These are phyloP conservation scores for Pythium phragmiticola DNA, from an alignment of 352 stramenopile species.

Conservation along the genomic window DNA sequence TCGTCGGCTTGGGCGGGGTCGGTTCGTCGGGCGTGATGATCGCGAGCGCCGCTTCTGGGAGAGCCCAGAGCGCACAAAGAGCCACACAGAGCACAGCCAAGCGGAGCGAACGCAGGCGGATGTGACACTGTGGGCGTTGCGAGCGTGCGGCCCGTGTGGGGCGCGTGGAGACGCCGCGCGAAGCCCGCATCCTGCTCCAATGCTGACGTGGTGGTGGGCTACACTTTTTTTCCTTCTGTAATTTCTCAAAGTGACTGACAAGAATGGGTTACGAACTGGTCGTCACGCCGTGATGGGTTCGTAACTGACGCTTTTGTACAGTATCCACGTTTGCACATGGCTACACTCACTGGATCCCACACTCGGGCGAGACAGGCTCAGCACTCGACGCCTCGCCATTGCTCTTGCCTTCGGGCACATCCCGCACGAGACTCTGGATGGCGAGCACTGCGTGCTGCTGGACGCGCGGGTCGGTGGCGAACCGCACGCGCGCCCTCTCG, in stretches of 20 bases:
- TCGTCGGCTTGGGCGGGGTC: conserved; percentile 15
- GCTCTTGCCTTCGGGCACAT: conserved; percentile 10
- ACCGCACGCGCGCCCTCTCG: conserved; percentile 52
- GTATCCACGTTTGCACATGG: background rate
- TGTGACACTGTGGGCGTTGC: background rate
- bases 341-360: conserved; percentile 19
- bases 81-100: conserved; percentile 2
- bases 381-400: background rate
- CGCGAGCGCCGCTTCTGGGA: background rate
- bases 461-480: conserved; percentile 42
- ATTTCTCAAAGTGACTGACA: conserved; percentile 1
- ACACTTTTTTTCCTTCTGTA: background rate
- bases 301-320: background rate
- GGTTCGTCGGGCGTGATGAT: conserved; percentile 37
- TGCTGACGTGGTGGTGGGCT: background rate
- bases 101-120: background rate
- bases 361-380: background rate
- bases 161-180: background rate
- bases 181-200: background rate
- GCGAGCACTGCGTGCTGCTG: conserved; percentile 51
- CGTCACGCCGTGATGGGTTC: background rate
- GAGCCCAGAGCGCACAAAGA: background rate
- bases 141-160: background rate
- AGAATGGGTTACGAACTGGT: background rate
- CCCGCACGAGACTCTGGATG: conserved; percentile 37